These are phyloP conservation scores for Fusarium sp. DNA, from an alignment of 2,329 filamentous ascomycete genomes.

Conservation along the genomic window DNA sequence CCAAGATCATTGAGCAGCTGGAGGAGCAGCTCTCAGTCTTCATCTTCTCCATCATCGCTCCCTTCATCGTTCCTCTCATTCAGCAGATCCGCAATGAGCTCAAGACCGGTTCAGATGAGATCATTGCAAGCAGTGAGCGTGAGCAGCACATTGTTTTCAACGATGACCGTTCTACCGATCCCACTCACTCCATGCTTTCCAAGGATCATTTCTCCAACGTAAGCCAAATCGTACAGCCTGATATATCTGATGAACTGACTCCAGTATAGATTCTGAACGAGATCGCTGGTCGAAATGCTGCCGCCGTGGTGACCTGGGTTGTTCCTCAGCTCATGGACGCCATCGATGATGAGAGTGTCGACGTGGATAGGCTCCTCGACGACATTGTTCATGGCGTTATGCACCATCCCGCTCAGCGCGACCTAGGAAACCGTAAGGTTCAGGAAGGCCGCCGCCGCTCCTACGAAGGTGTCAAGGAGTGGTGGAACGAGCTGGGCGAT, in stretches of 20 bases:
- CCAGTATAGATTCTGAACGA: conserved; percentile 80
- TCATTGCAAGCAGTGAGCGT: conserved; percentile 86
- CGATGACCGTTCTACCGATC: conserved; percentile 82
- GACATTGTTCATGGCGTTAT: conserved; percentile 87
- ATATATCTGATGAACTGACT: background rate
- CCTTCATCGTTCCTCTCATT: conserved; percentile 89
- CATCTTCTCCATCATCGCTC: conserved; percentile 91
- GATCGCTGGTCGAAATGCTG: conserved; percentile 85
- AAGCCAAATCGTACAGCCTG: conserved; percentile 46
- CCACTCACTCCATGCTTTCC: conserved; percentile 94
- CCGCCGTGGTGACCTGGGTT: conserved; percentile 84
- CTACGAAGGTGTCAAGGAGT: conserved; percentile 84
- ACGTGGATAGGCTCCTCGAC: conserved; percentile 78
- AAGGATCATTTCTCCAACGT: conserved; percentile 96
- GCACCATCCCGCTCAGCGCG: conserved; percentile 87
- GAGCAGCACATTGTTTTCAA: conserved; percentile 91
- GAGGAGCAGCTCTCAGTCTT: conserved; percentile 91
- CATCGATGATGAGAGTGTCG: conserved; percentile 83
- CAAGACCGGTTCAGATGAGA: conserved; percentile 85
- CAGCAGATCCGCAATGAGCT: conserved; percentile 89
- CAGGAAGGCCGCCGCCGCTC: conserved; percentile 80
- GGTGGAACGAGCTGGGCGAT: conserved; percentile 81
- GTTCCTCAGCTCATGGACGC: conserved; percentile 91
- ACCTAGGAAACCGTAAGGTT: conserved; percentile 78
- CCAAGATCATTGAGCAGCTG: conserved; percentile 87